phyloP scores from a whole-genome alignment of 2,329 filamentous ascomycete genomes.

The Paraphaeosphaeria minitans region DNA sequence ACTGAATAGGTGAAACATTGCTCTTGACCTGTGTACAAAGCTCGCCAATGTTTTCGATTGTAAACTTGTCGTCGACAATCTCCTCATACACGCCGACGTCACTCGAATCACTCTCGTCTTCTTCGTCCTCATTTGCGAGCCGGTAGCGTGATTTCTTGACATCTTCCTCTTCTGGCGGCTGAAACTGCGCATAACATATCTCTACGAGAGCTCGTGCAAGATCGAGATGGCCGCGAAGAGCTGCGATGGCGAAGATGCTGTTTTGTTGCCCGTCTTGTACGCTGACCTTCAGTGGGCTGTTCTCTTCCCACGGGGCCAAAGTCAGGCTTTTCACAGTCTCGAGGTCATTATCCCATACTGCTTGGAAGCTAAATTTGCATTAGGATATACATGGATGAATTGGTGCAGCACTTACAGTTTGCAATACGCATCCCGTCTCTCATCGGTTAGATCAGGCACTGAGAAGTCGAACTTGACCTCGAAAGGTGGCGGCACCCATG shows the following conservation, averaged over 20 bases:
- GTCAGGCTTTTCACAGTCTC: constrained; percentile 69
- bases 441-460: constrained; percentile 56
- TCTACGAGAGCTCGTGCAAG: constrained; percentile 70
- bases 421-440: constrained; percentile 64
- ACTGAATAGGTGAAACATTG: constrained; percentile 57
- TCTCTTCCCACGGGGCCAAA: constrained; percentile 62
- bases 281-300: constrained; percentile 64
- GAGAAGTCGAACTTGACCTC: constrained; percentile 59
- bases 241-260: constrained; percentile 71
- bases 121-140: constrained; percentile 39
- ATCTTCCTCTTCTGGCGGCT: constrained; percentile 56
- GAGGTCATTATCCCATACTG: constrained; percentile 73
- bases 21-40: constrained; percentile 72
- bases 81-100: constrained; percentile 52
- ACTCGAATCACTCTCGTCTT: constrained; percentile 24
- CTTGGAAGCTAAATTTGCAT: constrained; percentile 64
- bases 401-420: constrained; percentile 58
- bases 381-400: constrained; percentile 1
- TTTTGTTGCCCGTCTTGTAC: constrained; percentile 58
- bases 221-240: constrained; percentile 67
- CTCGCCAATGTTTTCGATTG: constrained; percentile 76
- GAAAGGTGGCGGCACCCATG: constrained; percentile 43
- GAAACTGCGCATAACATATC: constrained; percentile 72
- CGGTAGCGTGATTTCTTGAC: constrained; percentile 57
- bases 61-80: constrained; percentile 70